phyloP scores from a whole-genome alignment of 352 stramenopile genomes.

The Pythium coloratum region DNA sequence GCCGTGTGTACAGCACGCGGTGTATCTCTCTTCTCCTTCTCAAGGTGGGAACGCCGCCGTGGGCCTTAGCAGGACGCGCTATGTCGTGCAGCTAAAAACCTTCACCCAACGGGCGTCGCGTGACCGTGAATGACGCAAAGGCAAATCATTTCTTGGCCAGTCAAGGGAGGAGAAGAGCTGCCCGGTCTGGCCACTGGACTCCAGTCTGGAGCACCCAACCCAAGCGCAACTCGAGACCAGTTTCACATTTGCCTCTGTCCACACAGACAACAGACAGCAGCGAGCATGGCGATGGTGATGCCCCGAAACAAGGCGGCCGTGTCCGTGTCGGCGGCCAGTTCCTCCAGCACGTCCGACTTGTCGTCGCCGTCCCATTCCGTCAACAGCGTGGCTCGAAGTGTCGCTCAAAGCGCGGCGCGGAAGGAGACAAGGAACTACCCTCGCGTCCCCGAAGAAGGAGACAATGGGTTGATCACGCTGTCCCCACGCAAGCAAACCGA shows the following conservation, averaged over 20 bases:
- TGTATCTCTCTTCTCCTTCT: not conserved
- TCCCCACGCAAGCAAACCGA: constrained; percentile 3
- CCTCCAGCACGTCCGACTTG: not conserved
- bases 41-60: not conserved
- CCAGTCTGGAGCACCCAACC: not conserved
- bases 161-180: not conserved
- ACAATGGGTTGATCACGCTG: constrained; percentile 6
- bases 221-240: not conserved
- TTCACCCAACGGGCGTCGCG: too few species aligned
- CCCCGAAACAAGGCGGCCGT: not conserved
- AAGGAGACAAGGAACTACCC: not conserved
- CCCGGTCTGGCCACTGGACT: not conserved
- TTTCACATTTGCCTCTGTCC: not conserved
- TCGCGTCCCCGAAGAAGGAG: not conserved
- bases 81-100: not conserved
- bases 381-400: not conserved
- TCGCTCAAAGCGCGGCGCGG: not conserved
- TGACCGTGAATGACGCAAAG: not conserved
- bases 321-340: not conserved
- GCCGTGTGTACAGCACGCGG: not conserved
- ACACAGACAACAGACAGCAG: not conserved
- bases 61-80: not conserved
- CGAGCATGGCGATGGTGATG: not conserved
- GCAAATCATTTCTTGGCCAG: not conserved
- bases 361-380: not conserved